These are phyloP conservation scores for Talaromyces borbonicus DNA, from an alignment of 495 filamentous ascomycete genomes.

Conservation along the genomic window DNA sequence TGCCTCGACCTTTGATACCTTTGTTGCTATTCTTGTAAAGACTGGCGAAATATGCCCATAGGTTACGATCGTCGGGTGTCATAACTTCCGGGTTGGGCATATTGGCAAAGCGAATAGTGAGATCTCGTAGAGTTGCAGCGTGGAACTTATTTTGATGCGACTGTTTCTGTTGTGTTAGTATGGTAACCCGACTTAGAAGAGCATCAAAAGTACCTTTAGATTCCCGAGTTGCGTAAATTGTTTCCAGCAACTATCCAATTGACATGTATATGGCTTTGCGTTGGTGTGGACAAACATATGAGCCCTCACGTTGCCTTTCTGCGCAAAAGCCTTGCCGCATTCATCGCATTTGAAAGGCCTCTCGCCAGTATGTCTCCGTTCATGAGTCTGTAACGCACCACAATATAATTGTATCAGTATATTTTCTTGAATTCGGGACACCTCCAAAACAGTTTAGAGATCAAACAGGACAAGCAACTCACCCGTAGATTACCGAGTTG, in stretches of 20 bases:
- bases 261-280: conserved; percentile 71
- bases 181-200: too few relatives aligned
- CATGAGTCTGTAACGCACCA: conserved; percentile 54
- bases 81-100: conserved; percentile 53
- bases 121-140: conserved; percentile 52
- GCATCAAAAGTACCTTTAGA: conserved; percentile 82
- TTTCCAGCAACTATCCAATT: conserved; percentile 72
- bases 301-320: conserved; percentile 77
- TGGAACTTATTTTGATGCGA: conserved; percentile 95
- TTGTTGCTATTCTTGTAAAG: conserved; percentile 94
- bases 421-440: too few relatives aligned
- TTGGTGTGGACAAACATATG: conserved; percentile 75
- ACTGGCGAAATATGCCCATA: conserved; percentile 78
- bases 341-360: conserved; percentile 75
- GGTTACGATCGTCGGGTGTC: conserved; percentile 57
- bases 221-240: conserved; percentile 85
- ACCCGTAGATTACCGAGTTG: conserved; percentile 87
- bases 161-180: conserved; percentile 43
- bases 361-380: conserved; percentile 78
- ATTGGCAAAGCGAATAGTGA: conserved; percentile 65
- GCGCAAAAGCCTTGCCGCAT: conserved; percentile 75
- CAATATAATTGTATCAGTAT: too few relatives aligned
- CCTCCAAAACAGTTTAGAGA: too few relatives aligned
- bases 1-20: conserved; percentile 87
- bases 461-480: too few relatives aligned